Percentiles rank a stretch among this genome's conserved stretches.
Conservation (phyloP, 805 yeast genomes). For the Wickerhamiella sorbophila region DNA sequence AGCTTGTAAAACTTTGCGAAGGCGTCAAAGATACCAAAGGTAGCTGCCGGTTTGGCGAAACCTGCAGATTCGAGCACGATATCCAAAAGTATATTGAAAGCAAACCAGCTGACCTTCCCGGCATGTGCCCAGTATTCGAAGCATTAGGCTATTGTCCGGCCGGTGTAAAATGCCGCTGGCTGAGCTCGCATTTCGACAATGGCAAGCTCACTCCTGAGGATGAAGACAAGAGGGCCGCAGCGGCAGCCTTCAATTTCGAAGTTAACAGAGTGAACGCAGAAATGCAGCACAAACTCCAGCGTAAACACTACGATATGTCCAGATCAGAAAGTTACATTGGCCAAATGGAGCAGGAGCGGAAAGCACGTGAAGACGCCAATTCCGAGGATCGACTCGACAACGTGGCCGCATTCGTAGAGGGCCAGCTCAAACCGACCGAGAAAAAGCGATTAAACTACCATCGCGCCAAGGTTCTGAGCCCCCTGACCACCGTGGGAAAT, state of each 20-base stretch:
- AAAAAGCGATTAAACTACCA: slow-evolving; percentile 58
- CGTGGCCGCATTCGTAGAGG: slow-evolving; percentile 49
- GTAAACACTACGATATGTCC: slow-evolving; percentile 46
- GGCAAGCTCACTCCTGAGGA: slow-evolving; percentile 30
- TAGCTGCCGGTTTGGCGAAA: slow-evolving; percentile 43
- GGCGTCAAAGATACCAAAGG: slow-evolving; percentile 7
- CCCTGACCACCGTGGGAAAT: slow-evolving; percentile 95
- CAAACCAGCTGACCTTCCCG: slow-evolving; percentile 61
- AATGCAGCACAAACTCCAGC: slow-evolving; percentile 36
- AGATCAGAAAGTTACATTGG: slow-evolving; percentile 44
- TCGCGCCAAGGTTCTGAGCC: slow-evolving; percentile 78
- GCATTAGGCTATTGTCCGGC: slow-evolving; percentile 83
- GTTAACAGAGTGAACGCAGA: slow-evolving; percentile 45
- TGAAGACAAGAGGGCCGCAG: slow-evolving; percentile 28
- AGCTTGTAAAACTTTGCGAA: slow-evolving; percentile 16
- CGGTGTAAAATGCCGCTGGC: slow-evolving; percentile 88
- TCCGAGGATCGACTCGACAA: slow-evolving; percentile 26
- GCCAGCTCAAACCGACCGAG: slow-evolving; percentile 65
- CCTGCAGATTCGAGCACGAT: slow-evolving; percentile 70
- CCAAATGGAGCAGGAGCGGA: slow-evolving; percentile 35
- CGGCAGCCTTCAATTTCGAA: slow-evolving; percentile 34
- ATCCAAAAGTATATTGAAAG: slow-evolving; percentile 43
- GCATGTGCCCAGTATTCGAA: slow-evolving; percentile 69
- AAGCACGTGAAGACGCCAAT: slow-evolving; percentile 26
- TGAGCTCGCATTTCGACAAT: slow-evolving; percentile 47